phyloP scores from a whole-genome alignment of 2,329 filamentous ascomycete species.

The Aspergillus ochraceoroseus region DNA sequence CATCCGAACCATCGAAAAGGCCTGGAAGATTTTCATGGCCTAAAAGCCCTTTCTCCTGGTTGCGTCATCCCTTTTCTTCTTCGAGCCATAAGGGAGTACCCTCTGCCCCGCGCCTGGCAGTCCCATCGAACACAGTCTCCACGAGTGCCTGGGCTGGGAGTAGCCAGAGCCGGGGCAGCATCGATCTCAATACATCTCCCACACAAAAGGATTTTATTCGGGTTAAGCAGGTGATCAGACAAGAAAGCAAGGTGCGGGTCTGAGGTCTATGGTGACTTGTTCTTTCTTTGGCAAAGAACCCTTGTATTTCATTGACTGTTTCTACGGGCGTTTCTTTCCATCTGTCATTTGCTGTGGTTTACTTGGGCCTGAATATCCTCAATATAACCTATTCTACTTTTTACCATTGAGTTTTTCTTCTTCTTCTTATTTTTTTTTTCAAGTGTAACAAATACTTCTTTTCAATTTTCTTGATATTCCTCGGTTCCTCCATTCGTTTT shows the following conservation, averaged over 20 bases:
- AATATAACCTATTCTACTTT: no score
- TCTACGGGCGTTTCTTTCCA: no score
- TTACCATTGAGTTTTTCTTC: no score
- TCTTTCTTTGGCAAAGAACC: no score
- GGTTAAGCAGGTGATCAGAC: conserved; percentile 33
- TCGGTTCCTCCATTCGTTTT: no score
- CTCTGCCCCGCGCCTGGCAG: conserved; percentile 20
- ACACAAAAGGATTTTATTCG: conserved; percentile 25
- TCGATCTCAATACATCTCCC: conserved; percentile 19
- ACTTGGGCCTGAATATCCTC: no score
- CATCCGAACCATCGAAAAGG: neutral
- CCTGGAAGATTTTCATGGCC: conserved; percentile 11
- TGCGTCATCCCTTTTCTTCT: conserved; percentile 14
- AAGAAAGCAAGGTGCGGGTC: conserved; percentile 29
- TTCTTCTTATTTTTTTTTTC: no score
- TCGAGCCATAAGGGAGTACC: conserved; percentile 7
- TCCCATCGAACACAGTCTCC: conserved; percentile 24
- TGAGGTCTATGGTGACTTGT: conserved; percentile 8
- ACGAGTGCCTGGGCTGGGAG: conserved; percentile 34
- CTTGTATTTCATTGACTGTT: no score
- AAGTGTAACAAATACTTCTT: no score
- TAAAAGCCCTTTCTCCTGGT: conserved; percentile 13
- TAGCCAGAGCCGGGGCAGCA: conserved; percentile 24
- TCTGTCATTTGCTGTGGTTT: no score
- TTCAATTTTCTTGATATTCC: no score